These are phyloP conservation scores for Gossypium herbaceum DNA, from an alignment of 345 rosid species.

Conservation along the genomic window DNA sequence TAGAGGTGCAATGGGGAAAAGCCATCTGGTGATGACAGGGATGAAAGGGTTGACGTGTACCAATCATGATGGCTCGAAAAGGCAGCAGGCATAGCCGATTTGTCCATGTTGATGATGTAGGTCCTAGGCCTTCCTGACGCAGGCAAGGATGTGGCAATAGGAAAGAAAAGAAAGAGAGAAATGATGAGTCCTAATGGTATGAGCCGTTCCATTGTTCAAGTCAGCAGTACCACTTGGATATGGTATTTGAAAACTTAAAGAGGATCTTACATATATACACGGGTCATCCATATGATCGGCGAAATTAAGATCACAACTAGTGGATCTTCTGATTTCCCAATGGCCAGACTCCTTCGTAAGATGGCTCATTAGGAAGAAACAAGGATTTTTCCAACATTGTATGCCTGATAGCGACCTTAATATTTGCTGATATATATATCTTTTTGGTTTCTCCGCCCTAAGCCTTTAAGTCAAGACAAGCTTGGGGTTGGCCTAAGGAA, in stretches of 20 bases:
- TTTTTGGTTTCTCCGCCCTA: too few relatives aligned
- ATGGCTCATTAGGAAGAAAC: too few relatives aligned
- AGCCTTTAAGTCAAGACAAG: not conserved
- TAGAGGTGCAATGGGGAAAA: conserved; percentile 37
- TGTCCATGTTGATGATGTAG: conserved; percentile 45
- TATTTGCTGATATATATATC: not conserved
- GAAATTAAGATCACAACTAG: not conserved
- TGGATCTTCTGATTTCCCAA: conserved; percentile 1
- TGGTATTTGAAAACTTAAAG: not conserved
- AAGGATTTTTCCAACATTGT: not conserved
- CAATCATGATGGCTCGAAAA: conserved; percentile 39
- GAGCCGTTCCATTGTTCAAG: conserved; percentile 16
- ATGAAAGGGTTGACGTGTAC: conserved; percentile 41
- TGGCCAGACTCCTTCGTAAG: not conserved
- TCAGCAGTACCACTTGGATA: not conserved
- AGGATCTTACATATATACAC: conserved; percentile 13
- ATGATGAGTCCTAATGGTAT: conserved; percentile 8
- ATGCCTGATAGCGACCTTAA: not conserved
- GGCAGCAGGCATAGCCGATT: conserved; percentile 30
- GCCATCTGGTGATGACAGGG: conserved; percentile 28
- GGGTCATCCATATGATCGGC: not conserved
- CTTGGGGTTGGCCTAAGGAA: not conserved
- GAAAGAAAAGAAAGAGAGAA: conserved; percentile 16
- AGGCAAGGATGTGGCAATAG: conserved; percentile 4
- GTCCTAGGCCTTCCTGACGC: conserved; percentile 13